A percentile compares a stretch with the other conserved stretches of the same genome.
Conservation (phyloP, 805 yeast genomes). For the Lipomyces mesembrius region DNA sequence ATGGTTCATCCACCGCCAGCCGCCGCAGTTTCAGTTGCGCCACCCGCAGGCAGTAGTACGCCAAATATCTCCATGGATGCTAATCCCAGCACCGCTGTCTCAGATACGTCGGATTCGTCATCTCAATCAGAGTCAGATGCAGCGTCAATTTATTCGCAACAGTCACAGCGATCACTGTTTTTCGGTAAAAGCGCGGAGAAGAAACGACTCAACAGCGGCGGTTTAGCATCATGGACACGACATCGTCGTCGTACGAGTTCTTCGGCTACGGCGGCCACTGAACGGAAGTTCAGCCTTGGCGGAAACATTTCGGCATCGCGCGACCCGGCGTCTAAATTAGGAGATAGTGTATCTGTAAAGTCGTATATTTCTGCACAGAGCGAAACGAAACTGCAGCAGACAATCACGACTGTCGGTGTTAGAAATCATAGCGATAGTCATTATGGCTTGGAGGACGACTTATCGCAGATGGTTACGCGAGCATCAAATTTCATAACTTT, state of each 20-base stretch:
- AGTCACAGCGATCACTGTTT: not conserved
- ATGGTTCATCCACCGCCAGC: constrained; percentile 15
- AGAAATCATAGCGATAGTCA: not conserved
- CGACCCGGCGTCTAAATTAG: constrained; percentile 2
- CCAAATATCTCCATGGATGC: not conserved
- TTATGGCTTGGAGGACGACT: constrained; percentile 26
- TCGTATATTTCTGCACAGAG: constrained; percentile 18
- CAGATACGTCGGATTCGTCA: constrained; percentile 8
- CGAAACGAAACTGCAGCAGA: constrained; percentile 12
- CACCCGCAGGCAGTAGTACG: not conserved
- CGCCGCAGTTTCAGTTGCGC: not conserved
- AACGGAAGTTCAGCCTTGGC: not conserved
- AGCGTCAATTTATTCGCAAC: constrained; percentile 5
- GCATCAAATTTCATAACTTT: constrained; percentile 76
- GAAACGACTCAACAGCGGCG: not conserved
- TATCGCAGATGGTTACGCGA: constrained; percentile 70
- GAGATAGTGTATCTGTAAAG: constrained; percentile 26
- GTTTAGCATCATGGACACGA: not conserved
- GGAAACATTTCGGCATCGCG: not conserved
- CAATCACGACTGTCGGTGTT: not conserved
- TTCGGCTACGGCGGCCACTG: not conserved
- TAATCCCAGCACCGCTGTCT: not conserved
- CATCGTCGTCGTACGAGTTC: constrained; percentile 4
- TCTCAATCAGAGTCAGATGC: constrained; percentile 5
- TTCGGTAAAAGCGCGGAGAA: not conserved